Base-by-base conservation (phyloP, 768 basidiomycete species). In the Boletus coccyginus region DNA sequence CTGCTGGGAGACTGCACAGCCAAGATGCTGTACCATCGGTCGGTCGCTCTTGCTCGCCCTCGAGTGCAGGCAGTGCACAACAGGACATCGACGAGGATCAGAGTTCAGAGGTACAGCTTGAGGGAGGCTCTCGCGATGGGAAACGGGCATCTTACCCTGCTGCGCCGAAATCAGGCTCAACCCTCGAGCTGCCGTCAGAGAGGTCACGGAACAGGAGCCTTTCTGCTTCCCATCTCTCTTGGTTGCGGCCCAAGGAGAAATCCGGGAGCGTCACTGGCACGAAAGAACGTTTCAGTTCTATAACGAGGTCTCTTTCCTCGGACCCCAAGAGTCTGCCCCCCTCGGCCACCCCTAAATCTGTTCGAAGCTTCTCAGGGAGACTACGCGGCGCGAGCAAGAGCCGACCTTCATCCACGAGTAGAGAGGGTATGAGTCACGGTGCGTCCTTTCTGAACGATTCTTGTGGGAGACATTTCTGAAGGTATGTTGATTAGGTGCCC, bases 21-120 rank as follows among this genome's bases (percentile, higher is more conserved):
- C 94, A 97, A 70, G 94, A 96, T 62, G 90, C 92, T 8, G 70
- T 81, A 3, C 78, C 56, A 32, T 58, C 63, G 2, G 36, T 84
- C 42, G 24, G 29, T 17, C 58, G 76, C 75, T 36, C 63, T 70
- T 16, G 62, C 52, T 62, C 70, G 63, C 45, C 82, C 9, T 58
- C 46, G 3, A 29, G 16, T 36, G 35, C 19, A 40, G 29, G n/a
- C 24, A 27, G 29, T 32, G 12, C n/a, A 24, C 13, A 24, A 3
- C 41, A 48, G 39, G 42, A 38, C 24, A n/a, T 8, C 1, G 33
- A 41, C 5, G 35, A 51, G 3, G 53, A 54, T 32, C 52, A 46
- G 13, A 33, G 9, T 42, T 43, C 24, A 7, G 61, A 57, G 7
- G 29, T 11, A 21, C 35, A 46, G 32, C 40, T 9, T 21, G 50